phyloP scores from a whole-genome alignment of 805 yeast genomes.

The Wickerhamomyces bovis region DNA sequence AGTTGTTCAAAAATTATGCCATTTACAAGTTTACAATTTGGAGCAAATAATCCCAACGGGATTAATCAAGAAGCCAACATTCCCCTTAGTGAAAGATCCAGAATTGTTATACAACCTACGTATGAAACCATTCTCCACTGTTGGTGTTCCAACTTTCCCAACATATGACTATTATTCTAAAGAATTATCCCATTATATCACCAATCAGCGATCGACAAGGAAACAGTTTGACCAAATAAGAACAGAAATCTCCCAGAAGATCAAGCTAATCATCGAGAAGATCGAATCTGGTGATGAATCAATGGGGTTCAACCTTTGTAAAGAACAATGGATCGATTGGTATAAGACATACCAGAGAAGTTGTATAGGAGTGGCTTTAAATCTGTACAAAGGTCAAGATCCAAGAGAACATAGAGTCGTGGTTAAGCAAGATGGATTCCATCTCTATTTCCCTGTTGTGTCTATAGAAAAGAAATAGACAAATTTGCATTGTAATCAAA shows the following conservation, averaged over 20 bases:
- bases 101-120: constrained; percentile 46
- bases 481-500: background rate
- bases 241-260: constrained; percentile 1
- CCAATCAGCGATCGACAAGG: constrained; percentile 8
- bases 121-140: constrained; percentile 72
- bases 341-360: constrained; percentile 26
- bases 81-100: constrained; percentile 23
- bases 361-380: constrained; percentile 22
- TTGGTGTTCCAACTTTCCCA: constrained; percentile 72
- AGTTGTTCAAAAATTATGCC: constrained; percentile 25
- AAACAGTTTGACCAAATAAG: constrained; percentile 2
- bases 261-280: constrained; percentile 11
- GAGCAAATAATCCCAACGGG: constrained; percentile 22
- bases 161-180: constrained; percentile 16
- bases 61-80: constrained; percentile 22
- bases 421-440: constrained; percentile 31
- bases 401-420: constrained; percentile 13
- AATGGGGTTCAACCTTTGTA: constrained; percentile 19
- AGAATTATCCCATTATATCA: constrained; percentile 15
- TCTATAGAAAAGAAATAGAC: constrained; percentile 14
- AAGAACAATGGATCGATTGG: constrained; percentile 26
- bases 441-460: constrained; percentile 42
- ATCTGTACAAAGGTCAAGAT: constrained; percentile 5
- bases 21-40: constrained; percentile 30
- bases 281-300: constrained; percentile 20